Percentiles rank a stretch among this genome's conserved stretches.
Evolutionary conservation across 163 green algal genomes (phyloP).

Genomic region (Chloroidium sp.): DNA sequence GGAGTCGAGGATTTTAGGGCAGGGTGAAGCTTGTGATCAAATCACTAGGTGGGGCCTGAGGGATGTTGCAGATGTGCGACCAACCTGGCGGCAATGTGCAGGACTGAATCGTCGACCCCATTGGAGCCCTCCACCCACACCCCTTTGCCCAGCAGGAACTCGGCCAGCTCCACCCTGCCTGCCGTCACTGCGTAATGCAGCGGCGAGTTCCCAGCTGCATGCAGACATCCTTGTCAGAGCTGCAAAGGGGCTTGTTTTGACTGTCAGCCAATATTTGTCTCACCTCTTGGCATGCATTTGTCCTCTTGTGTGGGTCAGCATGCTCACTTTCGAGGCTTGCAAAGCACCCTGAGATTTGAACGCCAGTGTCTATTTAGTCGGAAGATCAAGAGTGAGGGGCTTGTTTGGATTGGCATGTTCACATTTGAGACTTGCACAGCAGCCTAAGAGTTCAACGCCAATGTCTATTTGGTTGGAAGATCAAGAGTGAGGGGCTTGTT

Average conservation of each 20-base stretch:
- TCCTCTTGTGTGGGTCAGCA: no score
- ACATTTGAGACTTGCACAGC: background rate
- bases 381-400: background rate
- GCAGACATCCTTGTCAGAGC: background rate
- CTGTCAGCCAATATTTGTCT: no score
- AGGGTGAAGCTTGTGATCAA: background rate
- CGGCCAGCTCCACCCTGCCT: constrained; percentile 17
- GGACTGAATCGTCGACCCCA: constrained; percentile 27
- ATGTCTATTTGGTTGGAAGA: background rate
- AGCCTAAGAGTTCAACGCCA: background rate
- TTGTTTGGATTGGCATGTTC: background rate
- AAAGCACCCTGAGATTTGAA: no score
- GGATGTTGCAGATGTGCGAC: background rate
- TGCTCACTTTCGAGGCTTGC: no score
- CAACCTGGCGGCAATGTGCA: constrained; percentile 44
- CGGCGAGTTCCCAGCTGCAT: constrained; percentile 28
- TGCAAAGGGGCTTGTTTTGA: no score
- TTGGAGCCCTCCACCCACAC: constrained; percentile 34
- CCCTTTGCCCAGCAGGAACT: constrained; percentile 30
- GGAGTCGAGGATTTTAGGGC: no score
- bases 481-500: no score
- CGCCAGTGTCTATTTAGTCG: no score
- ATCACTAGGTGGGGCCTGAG: no score
- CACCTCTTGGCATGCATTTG: no score
- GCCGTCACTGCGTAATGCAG: constrained; percentile 40